Evolutionary conservation across 2,329 filamentous ascomycete genomes (phyloP), one percentile per base, ranked within the genome.

Genomic region (Cordyceps cateniannulata): DNA sequence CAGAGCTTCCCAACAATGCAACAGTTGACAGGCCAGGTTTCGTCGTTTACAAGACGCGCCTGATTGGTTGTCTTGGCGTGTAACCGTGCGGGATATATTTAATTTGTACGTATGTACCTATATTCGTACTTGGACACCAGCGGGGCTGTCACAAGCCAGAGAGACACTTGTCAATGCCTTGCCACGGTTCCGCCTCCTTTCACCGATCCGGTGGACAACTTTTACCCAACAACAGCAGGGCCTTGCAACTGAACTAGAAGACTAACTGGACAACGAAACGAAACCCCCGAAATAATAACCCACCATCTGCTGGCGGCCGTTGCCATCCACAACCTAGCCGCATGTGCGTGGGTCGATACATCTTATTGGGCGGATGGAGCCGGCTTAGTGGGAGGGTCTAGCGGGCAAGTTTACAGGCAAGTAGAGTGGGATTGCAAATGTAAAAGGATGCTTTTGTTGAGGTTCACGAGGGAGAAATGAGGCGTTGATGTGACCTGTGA

Each of bases 291-390:
- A 35, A 35, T 35, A 12, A 3, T 12, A 35, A 10, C 32, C 32
- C 32, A 40, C 35, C 32, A 27, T 50, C 35, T 50, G 45, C 35
- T 32, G 47, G 57, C 48, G 57, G 25, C 18, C 32, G 32, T 35
- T 59, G 52, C 22, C 22, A 20, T 59, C 57, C 57, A 59, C 48
- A 52, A 25, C 25, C n/a, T 53, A 38, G 60, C 53, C 48, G 60
- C 60, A 61, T 61, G 60, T 61, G 60, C 60, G 48, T 61, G 60
- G 60, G 60, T 51, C 60, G 52, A 52, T 52, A 47, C 48, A 52
- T 61, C 60, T 61, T 8, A 61, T 61, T 61, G 60, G 60, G 52
- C 53, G 27, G 27, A 52, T 45, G 60, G 52, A 48, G 40, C 35
- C 32, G 58, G 58, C 50, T 60, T 60, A 60, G 58, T 48, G 49